These are phyloP conservation scores for Xylariales sp. DNA, from an alignment of 2,329 filamentous ascomycete species.

Conservation along the genomic window DNA sequence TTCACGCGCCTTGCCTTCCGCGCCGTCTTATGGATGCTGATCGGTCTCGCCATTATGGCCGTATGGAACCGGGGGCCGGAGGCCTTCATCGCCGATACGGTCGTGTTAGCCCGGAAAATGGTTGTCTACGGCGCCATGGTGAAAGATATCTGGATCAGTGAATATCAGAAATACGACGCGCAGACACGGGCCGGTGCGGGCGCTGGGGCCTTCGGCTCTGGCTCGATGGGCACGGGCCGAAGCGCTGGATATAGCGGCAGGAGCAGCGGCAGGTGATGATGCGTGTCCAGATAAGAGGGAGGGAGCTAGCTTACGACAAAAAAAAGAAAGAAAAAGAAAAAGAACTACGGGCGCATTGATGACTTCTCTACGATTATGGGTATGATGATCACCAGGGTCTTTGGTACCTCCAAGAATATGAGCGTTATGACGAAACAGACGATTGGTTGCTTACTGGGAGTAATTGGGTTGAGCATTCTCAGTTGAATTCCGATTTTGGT, in stretches of 20 bases:
- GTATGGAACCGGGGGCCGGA: constrained; percentile 75
- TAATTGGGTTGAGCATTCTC: constrained; percentile 25
- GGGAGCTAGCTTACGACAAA: constrained; percentile 18
- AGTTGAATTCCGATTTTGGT: constrained; percentile 36
- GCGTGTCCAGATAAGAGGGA: not conserved
- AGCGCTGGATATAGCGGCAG: constrained; percentile 34
- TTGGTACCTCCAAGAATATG: constrained; percentile 13
- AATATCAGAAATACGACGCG: constrained; percentile 69
- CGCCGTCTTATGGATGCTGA: constrained; percentile 71
- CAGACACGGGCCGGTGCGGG: constrained; percentile 51
- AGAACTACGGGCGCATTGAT: constrained; percentile 32
- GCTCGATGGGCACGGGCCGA: constrained; percentile 33
- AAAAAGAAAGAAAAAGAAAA: not conserved
- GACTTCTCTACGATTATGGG: constrained; percentile 25
- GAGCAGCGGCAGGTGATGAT: constrained; percentile 22
- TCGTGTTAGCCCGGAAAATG: constrained; percentile 57
- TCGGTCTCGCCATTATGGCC: constrained; percentile 65
- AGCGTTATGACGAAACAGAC: constrained; percentile 13
- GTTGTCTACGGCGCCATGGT: constrained; percentile 60
- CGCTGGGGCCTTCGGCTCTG: constrained; percentile 33
- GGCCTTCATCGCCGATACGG: constrained; percentile 70
- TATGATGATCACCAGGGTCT: constrained; percentile 19
- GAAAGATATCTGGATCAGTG: constrained; percentile 65
- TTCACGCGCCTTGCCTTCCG: constrained; percentile 76
- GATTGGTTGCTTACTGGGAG: constrained; percentile 26